Evolutionary conservation across 2,329 filamentous ascomycete genomes (phyloP).

Genomic region (Fusarium dimerum): DNA sequence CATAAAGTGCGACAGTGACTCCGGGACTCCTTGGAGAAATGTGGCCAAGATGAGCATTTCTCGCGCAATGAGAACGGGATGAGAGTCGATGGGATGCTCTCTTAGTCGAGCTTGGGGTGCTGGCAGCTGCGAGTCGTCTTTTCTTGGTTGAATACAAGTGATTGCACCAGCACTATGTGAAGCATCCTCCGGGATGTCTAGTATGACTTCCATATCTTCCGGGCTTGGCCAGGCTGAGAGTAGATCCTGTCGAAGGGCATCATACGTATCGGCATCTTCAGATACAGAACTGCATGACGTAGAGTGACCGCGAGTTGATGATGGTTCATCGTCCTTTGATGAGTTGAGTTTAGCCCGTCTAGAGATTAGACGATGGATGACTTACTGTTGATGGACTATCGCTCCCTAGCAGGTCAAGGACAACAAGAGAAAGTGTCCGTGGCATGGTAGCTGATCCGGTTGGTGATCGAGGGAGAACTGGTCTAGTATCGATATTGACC

Average conservation of each 20-base stretch:
- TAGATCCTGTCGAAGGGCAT: constrained; percentile 34
- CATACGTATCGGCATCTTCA: background rate
- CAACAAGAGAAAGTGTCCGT: too few relatives aligned
- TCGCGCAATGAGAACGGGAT: constrained; percentile 45
- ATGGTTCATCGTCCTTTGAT: too few relatives aligned
- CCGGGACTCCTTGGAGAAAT: constrained; percentile 36
- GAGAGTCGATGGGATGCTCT: constrained; percentile 22
- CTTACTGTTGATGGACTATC: too few relatives aligned
- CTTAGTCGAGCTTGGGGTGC: constrained; percentile 29
- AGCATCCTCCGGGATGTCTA: constrained; percentile 29
- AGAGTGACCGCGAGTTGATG: background rate
- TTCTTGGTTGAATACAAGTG: constrained; percentile 32
- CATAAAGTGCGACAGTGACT: constrained; percentile 1
- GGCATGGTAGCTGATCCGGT: too few relatives aligned
- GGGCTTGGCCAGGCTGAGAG: constrained; percentile 40
- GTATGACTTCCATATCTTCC: constrained; percentile 40
- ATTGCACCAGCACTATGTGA: constrained; percentile 38
- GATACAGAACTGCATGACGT: too few relatives aligned
- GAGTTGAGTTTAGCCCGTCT: too few relatives aligned
- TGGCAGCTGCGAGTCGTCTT: constrained; percentile 23
- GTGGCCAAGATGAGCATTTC: constrained; percentile 41
- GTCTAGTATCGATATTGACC: too few relatives aligned
- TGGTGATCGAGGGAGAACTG: too few relatives aligned
- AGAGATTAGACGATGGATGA: too few relatives aligned
- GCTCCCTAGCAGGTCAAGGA: too few relatives aligned